Conservation (phyloP, 495 filamentous ascomycete species). For the Trichocladium uniseriatum region DNA sequence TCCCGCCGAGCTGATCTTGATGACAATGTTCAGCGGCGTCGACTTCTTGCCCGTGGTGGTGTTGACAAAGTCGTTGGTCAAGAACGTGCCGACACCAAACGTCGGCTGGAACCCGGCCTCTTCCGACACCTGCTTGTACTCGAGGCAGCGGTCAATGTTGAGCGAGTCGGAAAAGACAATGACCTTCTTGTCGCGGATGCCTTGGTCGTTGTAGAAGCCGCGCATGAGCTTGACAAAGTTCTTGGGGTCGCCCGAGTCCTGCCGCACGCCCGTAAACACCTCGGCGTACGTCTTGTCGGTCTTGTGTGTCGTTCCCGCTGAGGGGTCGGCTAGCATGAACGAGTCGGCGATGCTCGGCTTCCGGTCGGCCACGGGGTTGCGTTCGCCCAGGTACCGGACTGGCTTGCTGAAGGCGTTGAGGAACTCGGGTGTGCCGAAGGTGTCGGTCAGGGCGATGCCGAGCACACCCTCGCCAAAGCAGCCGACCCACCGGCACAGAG, state of each 20-base stretch:
- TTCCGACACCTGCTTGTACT: slow-evolving; percentile 77
- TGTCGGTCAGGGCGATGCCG: slow-evolving; percentile 92
- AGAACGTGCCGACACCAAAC: slow-evolving; percentile 90
- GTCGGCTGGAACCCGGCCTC: slow-evolving; percentile 68
- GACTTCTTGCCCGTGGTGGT: slow-evolving; percentile 66
- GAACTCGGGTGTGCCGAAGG: slow-evolving; percentile 89
- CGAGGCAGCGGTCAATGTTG: slow-evolving; percentile 79
- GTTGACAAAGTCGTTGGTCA: slow-evolving; percentile 84
- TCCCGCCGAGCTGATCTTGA: slow-evolving; percentile 79
- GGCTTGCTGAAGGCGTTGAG: slow-evolving; percentile 71
- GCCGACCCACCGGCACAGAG: slow-evolving; percentile 75
- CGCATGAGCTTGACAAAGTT: slow-evolving; percentile 75
- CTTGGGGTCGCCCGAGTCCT: slow-evolving; percentile 88
- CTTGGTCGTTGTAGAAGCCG: slow-evolving; percentile 69
- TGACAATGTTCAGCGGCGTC: slow-evolving; percentile 92
- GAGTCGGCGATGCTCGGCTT: slow-evolving; percentile 27
- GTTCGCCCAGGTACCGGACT: slow-evolving; percentile 25
- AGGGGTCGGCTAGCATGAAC: slow-evolving; percentile 20
- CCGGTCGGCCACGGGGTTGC: slow-evolving; percentile 4
- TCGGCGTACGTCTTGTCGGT: slow-evolving; percentile 63
- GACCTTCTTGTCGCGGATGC: slow-evolving; percentile 73
- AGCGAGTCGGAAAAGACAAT: slow-evolving; percentile 97
- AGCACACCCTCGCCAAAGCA: slow-evolving; percentile 90
- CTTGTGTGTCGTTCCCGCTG: slow-evolving; percentile 8
- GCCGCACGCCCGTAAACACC: slow-evolving; percentile 77